A percentile compares a stretch with the other conserved stretches of the same genome.
Evolutionary conservation across 2,329 filamentous ascomycete species (phyloP).

Genomic region (Penicillium sp.): DNA sequence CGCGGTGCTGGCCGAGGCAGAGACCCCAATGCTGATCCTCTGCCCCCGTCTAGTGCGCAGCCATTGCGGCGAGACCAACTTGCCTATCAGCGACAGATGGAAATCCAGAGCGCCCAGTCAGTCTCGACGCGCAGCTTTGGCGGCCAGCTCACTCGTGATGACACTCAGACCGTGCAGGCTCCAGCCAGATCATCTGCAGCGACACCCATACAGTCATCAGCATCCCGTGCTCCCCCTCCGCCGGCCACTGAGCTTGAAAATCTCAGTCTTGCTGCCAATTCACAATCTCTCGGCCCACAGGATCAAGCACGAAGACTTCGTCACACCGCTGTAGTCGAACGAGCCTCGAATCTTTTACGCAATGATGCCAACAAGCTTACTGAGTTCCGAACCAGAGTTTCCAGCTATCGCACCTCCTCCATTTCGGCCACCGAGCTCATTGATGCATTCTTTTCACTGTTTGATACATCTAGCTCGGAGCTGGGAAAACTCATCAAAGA

Average conservation of each 20-base stretch:
- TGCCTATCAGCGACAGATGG: constrained; percentile 87
- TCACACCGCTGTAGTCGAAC: constrained; percentile 80
- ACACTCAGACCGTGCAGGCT: constrained; percentile 48
- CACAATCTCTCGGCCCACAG: constrained; percentile 60
- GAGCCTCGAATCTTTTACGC: constrained; percentile 74
- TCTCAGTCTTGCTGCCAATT: constrained; percentile 48
- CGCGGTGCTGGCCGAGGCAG: constrained; percentile 65
- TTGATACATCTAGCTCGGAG: constrained; percentile 74
- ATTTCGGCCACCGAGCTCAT: constrained; percentile 73
- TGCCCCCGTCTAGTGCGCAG: constrained; percentile 73
- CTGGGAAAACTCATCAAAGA: constrained; percentile 88
- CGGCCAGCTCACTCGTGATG: constrained; percentile 67
- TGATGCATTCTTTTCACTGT: constrained; percentile 82
- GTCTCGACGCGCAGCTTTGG: constrained; percentile 78
- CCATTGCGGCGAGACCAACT: constrained; percentile 80
- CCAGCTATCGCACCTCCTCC: constrained; percentile 68
- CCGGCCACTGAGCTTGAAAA: constrained; percentile 48
- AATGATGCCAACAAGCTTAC: constrained; percentile 72
- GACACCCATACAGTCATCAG: constrained; percentile 26
- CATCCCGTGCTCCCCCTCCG: constrained; percentile 27
- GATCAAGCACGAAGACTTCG: constrained; percentile 77
- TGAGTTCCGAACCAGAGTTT: constrained; percentile 76
- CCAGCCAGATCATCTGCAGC: constrained; percentile 37
- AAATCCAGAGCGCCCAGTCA: constrained; percentile 83
- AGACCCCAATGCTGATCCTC: constrained; percentile 79